Percentiles rank a stretch among this genome's conserved stretches.
These are phyloP conservation scores for Tolypocladium paradoxum DNA, from an alignment of 2,329 filamentous ascomycete genomes.

Conservation along the genomic window DNA sequence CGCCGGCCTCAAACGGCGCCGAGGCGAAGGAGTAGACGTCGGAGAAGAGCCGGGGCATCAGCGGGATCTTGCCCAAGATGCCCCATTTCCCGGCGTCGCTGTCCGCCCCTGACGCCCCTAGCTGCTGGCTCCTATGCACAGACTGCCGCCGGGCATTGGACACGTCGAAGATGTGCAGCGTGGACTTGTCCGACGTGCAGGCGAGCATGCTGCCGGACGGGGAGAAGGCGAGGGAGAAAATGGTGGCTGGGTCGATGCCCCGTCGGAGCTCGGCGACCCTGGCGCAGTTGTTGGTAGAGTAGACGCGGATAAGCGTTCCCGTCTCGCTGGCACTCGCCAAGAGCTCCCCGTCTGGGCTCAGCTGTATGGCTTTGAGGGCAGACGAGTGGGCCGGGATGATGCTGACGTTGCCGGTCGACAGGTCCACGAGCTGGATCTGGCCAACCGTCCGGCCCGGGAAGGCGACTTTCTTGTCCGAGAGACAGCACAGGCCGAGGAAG, in stretches of 20 bases:
- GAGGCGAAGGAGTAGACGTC: conserved; percentile 82
- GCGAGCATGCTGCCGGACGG: conserved; percentile 71
- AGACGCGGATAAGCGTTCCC: conserved; percentile 82
- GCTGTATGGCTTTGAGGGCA: conserved; percentile 62
- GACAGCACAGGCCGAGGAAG: conserved; percentile 64
- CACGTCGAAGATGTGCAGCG: conserved; percentile 86
- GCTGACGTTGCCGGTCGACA: conserved; percentile 70
- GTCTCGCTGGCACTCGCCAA: conserved; percentile 86
- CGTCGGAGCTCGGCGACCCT: conserved; percentile 76
- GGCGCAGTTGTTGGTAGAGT: conserved; percentile 68
- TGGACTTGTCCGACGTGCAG: conserved; percentile 93
- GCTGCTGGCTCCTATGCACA: conserved; percentile 19
- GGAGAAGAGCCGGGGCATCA: conserved; percentile 78
- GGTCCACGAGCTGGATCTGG: conserved; percentile 79
- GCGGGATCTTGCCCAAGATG: conserved; percentile 68
- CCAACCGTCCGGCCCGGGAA: conserved; percentile 83
- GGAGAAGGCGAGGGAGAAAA: conserved; percentile 82
- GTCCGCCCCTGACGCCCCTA: conserved; percentile 16
- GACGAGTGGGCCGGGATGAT: conserved; percentile 88
- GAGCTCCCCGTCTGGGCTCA: conserved; percentile 71
- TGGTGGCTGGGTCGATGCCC: conserved; percentile 76
- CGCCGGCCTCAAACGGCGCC: conserved; percentile 70
- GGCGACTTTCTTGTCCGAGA: conserved; percentile 62
- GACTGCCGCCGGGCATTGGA: conserved; percentile 41
- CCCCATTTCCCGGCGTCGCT: conserved; percentile 69